Conservation (phyloP, 768 basidiomycete genomes). For the Tricholoma saponaceum region DNA sequence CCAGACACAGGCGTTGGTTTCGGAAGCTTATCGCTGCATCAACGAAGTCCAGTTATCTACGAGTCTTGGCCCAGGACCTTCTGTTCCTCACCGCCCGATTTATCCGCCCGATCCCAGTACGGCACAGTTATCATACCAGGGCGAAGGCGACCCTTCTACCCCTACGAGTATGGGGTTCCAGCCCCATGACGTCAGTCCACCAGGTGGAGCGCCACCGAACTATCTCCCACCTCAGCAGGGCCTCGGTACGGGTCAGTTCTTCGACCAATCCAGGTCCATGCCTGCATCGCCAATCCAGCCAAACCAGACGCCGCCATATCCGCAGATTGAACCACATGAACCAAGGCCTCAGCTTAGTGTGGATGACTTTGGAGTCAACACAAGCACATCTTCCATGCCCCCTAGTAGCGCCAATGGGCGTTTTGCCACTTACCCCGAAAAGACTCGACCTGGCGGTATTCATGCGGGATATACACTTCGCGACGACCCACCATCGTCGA, state of each 20-base stretch:
- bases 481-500: constrained; percentile 26
- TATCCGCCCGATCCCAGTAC: constrained; percentile 3
- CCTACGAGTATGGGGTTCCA: constrained; percentile 1
- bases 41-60: constrained; percentile 47
- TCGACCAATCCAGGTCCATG: constrained; percentile 19
- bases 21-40: constrained; percentile 58
- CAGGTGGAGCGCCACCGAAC: constrained; percentile 6
- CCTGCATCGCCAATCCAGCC: constrained; percentile 11
- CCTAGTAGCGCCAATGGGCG: constrained; percentile 34
- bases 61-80: constrained; percentile 22
- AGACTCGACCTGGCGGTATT: constrained; percentile 25
- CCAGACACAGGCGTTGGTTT: constrained; percentile 55
- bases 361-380: constrained; percentile 42
- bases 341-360: constrained; percentile 16
- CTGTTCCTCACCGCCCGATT: neutral
- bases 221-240: constrained; percentile 28
- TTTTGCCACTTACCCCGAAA: constrained; percentile 68
- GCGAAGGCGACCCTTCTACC: constrained; percentile 1
- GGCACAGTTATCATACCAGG: constrained; percentile 6
- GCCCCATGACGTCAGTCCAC: constrained; percentile 1
- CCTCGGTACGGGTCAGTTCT: constrained; percentile 20
- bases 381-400: constrained; percentile 14
- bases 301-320: constrained; percentile 9
- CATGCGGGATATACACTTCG: constrained; percentile 17
- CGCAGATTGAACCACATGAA: constrained; percentile 4